These are phyloP conservation scores for Albifimbria verrucaria DNA, from an alignment of 2,329 filamentous ascomycete genomes.

Conservation along the genomic window DNA sequence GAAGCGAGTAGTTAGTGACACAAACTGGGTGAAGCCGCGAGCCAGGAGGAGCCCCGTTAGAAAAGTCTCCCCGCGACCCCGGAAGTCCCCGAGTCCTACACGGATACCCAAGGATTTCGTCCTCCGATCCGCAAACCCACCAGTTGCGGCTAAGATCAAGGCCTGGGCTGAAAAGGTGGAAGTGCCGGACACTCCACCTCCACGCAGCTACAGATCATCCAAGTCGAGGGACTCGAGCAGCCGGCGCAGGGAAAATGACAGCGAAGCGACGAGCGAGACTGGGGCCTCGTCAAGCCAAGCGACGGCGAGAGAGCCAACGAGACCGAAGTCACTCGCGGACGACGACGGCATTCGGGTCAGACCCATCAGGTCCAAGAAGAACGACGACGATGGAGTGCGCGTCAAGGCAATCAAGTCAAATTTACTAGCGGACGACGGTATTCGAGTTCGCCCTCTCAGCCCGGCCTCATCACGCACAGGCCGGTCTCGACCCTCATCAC, in stretches of 20 bases:
- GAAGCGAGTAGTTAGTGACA: constrained; percentile 90
- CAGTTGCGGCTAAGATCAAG: constrained; percentile 56
- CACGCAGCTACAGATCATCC: constrained; percentile 33
- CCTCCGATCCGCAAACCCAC: constrained; percentile 49
- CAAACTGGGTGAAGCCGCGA: constrained; percentile 73
- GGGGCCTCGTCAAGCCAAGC: constrained; percentile 23
- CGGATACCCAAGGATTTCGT: constrained; percentile 59
- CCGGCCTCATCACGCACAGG: constrained; percentile 21
- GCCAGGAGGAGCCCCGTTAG: constrained; percentile 47
- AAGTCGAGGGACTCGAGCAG: constrained; percentile 28
- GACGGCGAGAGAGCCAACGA: constrained; percentile 11
- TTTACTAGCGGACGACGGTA: constrained; percentile 23
- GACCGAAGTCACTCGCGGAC: constrained; percentile 18
- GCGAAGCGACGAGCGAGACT: constrained; percentile 22
- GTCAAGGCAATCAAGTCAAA: constrained; percentile 20
- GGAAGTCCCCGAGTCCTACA: constrained; percentile 20
- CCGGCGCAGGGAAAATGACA: constrained; percentile 21
- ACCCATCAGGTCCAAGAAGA: constrained; percentile 30
- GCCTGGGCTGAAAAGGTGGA: constrained; percentile 60
- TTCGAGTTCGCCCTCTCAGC: constrained; percentile 24
- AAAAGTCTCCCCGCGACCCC: constrained; percentile 34
- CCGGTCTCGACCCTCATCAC: constrained; percentile 15
- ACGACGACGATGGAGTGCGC: constrained; percentile 30
- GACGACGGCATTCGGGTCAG: constrained; percentile 44
- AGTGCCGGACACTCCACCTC: constrained; percentile 36